Evolutionary conservation across 306 rosid genomes (phyloP), one percentile per base, ranked within the genome.

Genomic region (Phaseolus lunatus): DNA sequence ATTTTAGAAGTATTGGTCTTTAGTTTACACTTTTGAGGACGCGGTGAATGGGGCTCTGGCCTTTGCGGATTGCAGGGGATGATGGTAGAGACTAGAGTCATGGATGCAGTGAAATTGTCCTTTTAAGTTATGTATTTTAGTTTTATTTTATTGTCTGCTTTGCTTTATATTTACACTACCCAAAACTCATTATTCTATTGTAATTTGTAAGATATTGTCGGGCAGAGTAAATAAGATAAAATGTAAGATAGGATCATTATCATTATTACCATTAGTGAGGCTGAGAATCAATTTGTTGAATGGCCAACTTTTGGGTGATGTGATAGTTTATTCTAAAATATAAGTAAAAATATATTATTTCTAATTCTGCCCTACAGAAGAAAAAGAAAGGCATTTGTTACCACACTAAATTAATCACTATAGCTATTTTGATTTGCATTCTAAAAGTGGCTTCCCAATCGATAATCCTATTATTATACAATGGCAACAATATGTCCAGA

Each of bases 41-140:
- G n/a, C 23, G 31, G 20, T 35, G 47, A 31, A 10, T 3, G 10
- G 12, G 43, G 31, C 35, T 63, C 37, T 80, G 82, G 43, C 85
- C 72, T 58, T 72, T 81, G 74, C 31, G 64, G 13, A 48, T 63
- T 72, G 81, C 80, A 80, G 81, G 41, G 73, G 85, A 57, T 80
- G 24, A n/a, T 2, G 14, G 14, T 56, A 3, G 35, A 15, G 58
- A 64, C 19, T n/a, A 20, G 37, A 31, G 75, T 26, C 58, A 44
- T 53, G 37, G 63, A 61, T 58, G 62, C 19, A 57, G 64, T 29
- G 0, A 29, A 61, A 12, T 14, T 26, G 5, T 2, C 41, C 22
- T 31, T 31, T 23, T 33, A 10, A 35, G 27, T 19, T 50, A 2
- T 29, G 7, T 50, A 2, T 9, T 50, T 27, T 16, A 4, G 2